Conservation (phyloP, 306 rosid species). For the Gynostemma pentaphyllum region DNA sequence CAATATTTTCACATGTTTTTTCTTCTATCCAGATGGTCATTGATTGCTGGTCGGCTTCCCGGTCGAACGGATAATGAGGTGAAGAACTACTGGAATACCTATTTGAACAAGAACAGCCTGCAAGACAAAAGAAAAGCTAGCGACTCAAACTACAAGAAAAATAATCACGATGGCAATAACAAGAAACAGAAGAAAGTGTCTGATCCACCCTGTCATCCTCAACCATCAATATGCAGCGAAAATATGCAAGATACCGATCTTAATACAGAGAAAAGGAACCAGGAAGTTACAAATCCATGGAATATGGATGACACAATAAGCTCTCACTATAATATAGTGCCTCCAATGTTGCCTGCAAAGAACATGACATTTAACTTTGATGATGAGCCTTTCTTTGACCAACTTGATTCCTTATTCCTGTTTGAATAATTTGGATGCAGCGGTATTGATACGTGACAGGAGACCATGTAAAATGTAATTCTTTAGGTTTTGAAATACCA, state of each 20-base stretch:
- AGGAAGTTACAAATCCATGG: background rate
- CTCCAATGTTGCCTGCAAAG: conserved; percentile 13
- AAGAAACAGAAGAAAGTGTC: conserved; percentile 13
- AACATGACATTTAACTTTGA: conserved; percentile 18
- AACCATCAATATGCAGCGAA: background rate
- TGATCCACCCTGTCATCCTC: background rate
- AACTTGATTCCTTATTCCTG: conserved; percentile 23
- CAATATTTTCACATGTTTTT: background rate
- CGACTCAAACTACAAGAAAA: background rate
- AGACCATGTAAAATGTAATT: background rate
- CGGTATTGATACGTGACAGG: conserved; percentile 5
- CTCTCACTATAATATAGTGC: conserved; percentile 17
- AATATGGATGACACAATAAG: conserved; percentile 8
- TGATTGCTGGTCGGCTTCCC: conserved; percentile 65
- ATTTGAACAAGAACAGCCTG: conserved; percentile 36
- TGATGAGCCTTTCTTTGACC: conserved; percentile 25
- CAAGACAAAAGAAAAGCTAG: conserved; percentile 16
- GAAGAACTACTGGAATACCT: conserved; percentile 64
- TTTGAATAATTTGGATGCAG: conserved; percentile 30
- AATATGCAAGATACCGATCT: background rate
- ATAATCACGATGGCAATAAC: background rate
- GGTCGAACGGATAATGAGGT: conserved; percentile 53
- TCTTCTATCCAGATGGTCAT: conserved; percentile 38
- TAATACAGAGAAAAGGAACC: background rate
- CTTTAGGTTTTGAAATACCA: background rate